phyloP scores from a whole-genome alignment of 2,329 filamentous ascomycete genomes.

The Pestalotiopsis sp. region DNA sequence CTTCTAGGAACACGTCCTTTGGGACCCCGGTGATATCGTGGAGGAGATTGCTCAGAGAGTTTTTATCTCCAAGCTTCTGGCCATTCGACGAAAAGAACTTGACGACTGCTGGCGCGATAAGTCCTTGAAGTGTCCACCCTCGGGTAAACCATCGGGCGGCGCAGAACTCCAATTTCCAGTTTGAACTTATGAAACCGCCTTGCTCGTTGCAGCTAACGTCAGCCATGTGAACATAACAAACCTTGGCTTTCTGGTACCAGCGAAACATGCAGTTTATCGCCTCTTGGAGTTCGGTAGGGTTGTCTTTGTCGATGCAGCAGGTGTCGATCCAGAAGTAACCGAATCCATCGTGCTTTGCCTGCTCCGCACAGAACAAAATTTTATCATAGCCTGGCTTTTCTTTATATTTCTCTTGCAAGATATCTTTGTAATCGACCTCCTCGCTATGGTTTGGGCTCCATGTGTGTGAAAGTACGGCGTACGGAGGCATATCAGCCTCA shows the following conservation, averaged over 20 bases:
- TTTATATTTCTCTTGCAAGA: not conserved
- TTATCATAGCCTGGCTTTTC: not conserved
- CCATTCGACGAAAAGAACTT: constrained; percentile 24
- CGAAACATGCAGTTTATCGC: constrained; percentile 3
- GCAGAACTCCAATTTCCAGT: not conserved
- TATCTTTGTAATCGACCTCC: not conserved
- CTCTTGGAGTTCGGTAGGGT: not conserved
- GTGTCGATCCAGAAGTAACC: not conserved
- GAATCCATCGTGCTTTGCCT: not conserved
- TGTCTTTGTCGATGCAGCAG: constrained; percentile 3
- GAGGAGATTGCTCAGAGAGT: not conserved
- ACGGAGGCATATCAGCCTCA: not conserved
- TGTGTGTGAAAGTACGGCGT: not conserved
- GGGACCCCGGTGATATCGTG: not conserved
- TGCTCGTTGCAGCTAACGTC: constrained; percentile 23
- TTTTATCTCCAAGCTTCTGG: not conserved
- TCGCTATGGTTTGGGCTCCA: not conserved
- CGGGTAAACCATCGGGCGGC: constrained; percentile 27
- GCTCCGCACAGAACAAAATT: not conserved
- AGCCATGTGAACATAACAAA: constrained; percentile 36
- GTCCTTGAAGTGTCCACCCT: constrained; percentile 30
- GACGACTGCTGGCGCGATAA: constrained; percentile 22
- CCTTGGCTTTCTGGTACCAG: constrained; percentile 15
- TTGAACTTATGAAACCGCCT: not conserved
- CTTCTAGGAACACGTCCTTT: not conserved